phyloP scores from a whole-genome alignment of 2,329 filamentous ascomycete species.

The Claviceps maximensis region DNA sequence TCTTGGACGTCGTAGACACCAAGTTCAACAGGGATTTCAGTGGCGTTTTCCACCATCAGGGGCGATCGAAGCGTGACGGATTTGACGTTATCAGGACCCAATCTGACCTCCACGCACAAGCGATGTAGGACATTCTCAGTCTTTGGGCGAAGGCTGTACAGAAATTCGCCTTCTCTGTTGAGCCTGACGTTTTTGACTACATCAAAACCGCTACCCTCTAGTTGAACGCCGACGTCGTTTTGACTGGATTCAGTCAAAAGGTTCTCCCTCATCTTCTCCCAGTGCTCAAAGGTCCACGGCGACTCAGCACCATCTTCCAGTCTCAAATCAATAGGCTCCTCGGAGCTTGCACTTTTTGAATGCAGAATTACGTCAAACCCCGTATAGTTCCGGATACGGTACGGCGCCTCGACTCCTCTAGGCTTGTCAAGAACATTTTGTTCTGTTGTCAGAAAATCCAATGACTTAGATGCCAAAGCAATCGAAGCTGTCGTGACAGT shows the following conservation, averaged over 20 bases:
- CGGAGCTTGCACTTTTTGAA: slow-evolving; percentile 53
- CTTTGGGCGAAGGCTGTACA: slow-evolving; percentile 82
- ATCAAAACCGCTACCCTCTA: slow-evolving; percentile 92
- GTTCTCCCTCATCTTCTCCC: slow-evolving; percentile 90
- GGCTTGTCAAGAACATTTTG: slow-evolving; percentile 83
- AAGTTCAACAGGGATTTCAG: slow-evolving; percentile 87
- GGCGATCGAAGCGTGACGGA: slow-evolving; percentile 93
- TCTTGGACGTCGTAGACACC: slow-evolving; percentile 81
- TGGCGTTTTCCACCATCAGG: slow-evolving; percentile 85
- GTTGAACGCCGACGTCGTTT: slow-evolving; percentile 65
- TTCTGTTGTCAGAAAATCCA: slow-evolving; percentile 79
- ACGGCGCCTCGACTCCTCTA: slow-evolving; percentile 79
- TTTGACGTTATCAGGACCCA: slow-evolving; percentile 94
- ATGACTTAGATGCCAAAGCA: slow-evolving; percentile 82
- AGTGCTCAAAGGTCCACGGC: slow-evolving; percentile 94
- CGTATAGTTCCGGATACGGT: slow-evolving; percentile 88
- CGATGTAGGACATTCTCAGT: slow-evolving; percentile 77
- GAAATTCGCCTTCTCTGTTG: slow-evolving; percentile 83
- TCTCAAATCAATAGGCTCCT: slow-evolving; percentile 59
- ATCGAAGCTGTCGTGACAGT: slow-evolving; percentile 91
- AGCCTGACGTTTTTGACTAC: slow-evolving; percentile 76
- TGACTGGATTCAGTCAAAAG: slow-evolving; percentile 71
- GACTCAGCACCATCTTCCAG: slow-evolving; percentile 80
- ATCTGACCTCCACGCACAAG: slow-evolving; percentile 77
- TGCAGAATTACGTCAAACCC: slow-evolving; percentile 82